These are phyloP conservation scores for Colletotrichum ledebouriae DNA, from an alignment of 2,329 filamentous ascomycete genomes.

Conservation along the genomic window DNA sequence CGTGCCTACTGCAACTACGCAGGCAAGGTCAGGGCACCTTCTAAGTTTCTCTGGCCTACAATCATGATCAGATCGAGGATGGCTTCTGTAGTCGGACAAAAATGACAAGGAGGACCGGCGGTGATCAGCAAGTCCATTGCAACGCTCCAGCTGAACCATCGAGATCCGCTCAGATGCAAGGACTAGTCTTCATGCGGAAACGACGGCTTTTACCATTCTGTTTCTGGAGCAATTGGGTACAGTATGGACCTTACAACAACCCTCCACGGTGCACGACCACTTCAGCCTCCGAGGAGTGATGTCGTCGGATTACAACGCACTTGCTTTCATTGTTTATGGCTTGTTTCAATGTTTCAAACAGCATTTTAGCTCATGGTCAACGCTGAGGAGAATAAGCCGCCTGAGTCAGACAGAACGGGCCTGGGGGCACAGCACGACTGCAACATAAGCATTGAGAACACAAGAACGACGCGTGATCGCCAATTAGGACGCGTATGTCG, in stretches of 20 bases:
- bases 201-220: conserved; percentile 15
- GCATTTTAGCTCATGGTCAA: conserved; percentile 11
- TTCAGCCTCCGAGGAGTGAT: not conserved
- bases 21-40: conserved; percentile 1
- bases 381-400: conserved; percentile 1
- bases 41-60: conserved; percentile 2
- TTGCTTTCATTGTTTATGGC: not conserved
- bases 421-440: conserved; percentile 20
- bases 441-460: conserved; percentile 7
- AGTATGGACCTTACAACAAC: not conserved
- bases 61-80: conserved; percentile 1
- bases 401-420: conserved; percentile 27
- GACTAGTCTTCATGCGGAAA: conserved; percentile 13
- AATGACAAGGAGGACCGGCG: conserved; percentile 23
- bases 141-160: conserved; percentile 29
- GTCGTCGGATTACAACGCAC: not conserved
- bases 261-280: not conserved
- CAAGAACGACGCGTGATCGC: not conserved
- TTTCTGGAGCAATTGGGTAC: conserved; percentile 12
- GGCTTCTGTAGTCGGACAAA: conserved; percentile 14
- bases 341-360: conserved; percentile 20
- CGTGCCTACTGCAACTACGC: conserved; percentile 14
- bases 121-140: conserved; percentile 34
- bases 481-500: conserved; percentile 19
- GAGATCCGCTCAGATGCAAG: conserved; percentile 25